phyloP scores from a whole-genome alignment of 306 rosid genomes.

The Casuarina glauca region DNA sequence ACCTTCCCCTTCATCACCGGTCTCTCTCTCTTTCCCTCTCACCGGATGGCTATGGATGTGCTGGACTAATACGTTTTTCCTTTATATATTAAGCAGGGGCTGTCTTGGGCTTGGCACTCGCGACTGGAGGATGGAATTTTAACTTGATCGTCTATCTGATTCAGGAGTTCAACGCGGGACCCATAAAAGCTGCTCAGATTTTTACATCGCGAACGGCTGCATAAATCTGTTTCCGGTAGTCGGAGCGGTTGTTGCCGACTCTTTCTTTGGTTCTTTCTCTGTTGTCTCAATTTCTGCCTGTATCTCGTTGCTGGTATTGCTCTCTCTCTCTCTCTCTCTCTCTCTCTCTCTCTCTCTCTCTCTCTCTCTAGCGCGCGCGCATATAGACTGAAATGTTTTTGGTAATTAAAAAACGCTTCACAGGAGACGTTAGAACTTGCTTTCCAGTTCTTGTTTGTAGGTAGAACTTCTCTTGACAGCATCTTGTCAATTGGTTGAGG shows the following conservation, averaged over 20 bases:
- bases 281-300: constrained; percentile 31
- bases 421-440: no score
- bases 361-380: no score
- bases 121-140: constrained; percentile 25
- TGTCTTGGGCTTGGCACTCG: constrained; percentile 30
- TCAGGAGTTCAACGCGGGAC: constrained; percentile 35
- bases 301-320: constrained; percentile 22
- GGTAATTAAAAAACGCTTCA: no score
- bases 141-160: constrained; percentile 49
- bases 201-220: constrained; percentile 36
- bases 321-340: no score
- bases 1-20: constrained; percentile 47
- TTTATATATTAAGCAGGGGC: constrained; percentile 25
- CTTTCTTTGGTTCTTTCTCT: constrained; percentile 47
- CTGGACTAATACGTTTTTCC: no score
- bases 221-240: constrained; percentile 31
- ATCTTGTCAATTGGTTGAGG: no score
- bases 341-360: no score
- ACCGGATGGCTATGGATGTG: no score
- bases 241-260: constrained; percentile 48
- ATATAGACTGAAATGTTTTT: no score
- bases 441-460: no score
- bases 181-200: constrained; percentile 48
- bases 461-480: no score
- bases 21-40: constrained; percentile 12